Base-by-base conservation (phyloP, 257 asterid genomes). In the Verbascum thapsus region DNA sequence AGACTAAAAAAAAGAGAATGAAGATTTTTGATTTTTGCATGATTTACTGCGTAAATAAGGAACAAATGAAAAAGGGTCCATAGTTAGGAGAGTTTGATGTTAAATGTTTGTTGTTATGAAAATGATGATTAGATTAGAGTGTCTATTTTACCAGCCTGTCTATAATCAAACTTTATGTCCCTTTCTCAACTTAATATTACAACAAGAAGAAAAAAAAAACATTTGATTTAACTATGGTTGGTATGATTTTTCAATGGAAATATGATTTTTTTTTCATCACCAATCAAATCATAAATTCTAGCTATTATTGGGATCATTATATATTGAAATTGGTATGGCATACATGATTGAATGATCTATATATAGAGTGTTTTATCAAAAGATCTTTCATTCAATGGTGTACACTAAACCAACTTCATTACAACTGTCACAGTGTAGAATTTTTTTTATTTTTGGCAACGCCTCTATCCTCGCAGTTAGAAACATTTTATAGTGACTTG, bases 111-210 rank as follows among this genome's bases (percentile, higher is more conserved):
- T 67, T 67, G 75, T 61, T 72, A 66, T 43, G 53, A 58, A 66
- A 35, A 61, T 71, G 64, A 69, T 71, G n/a, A 72, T 75, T 72
- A 55, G 71, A 11, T 26, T 26, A 26, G 32, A 5, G 5, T 26
- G 76, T 72, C 82, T 73, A 72, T 62, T n/a, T 68, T 41, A 68
- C 77, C 87, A 84, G 89, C 69, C 83, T 86, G 87, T 77, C 82
- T 80, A 49, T 50, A 75, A 80, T 74, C 76, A 72, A 65, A 63
- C 82, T 78, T 81, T 78, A 75, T 84, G 84, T 80, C 87, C 45
- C 67, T 84, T 74, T 81, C 88, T 68, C 85, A 72, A 76, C 74
- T 70, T 77, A 76, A 77, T 2, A 26, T 26, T 26, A 26, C 2
- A 26, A 26, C 3, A 26, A 26, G 5, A 26, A 5, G 5, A 26